Conservation (phyloP, 768 basidiomycete species). For the Boletus eberwhitei region DNA sequence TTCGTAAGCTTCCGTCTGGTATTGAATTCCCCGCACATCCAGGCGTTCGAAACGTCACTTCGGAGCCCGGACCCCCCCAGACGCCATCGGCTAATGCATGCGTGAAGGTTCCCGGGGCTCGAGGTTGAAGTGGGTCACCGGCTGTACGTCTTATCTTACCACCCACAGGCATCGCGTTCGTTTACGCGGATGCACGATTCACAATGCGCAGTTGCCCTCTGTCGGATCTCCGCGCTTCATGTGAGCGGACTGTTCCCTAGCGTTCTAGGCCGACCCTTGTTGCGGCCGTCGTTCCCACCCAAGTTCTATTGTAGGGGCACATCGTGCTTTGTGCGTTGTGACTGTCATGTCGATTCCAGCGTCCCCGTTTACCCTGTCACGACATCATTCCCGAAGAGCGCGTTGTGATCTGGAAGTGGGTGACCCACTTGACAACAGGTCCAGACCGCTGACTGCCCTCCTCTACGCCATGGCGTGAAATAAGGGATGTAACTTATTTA, state of each 20-base stretch:
- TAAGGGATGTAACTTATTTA: slow-evolving; percentile 7
- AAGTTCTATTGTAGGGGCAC: background rate
- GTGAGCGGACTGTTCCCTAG: background rate
- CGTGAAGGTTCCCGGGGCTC: background rate
- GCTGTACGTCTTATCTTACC: slow-evolving; percentile 1
- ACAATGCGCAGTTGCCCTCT: background rate
- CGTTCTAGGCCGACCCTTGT: background rate
- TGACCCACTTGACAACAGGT: slow-evolving; percentile 13
- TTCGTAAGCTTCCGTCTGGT: background rate
- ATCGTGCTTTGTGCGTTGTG: background rate
- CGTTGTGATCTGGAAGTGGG: slow-evolving; percentile 4
- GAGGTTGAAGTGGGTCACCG: slow-evolving; percentile 7
- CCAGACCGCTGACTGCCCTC: slow-evolving; percentile 1
- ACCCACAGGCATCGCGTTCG: background rate
- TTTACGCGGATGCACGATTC: background rate
- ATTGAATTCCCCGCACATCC: slow-evolving; percentile 4
- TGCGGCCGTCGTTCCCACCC: background rate
- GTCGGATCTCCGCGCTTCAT: slow-evolving; percentile 5
- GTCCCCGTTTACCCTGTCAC: background rate
- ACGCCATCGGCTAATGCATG: background rate
- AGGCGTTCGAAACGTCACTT: background rate
- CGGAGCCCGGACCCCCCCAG: background rate
- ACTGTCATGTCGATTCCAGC: background rate
- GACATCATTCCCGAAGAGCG: background rate
- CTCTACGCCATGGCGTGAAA: background rate